Conservation (phyloP, 768 basidiomycete species). For the Mycena leptocephala region DNA sequence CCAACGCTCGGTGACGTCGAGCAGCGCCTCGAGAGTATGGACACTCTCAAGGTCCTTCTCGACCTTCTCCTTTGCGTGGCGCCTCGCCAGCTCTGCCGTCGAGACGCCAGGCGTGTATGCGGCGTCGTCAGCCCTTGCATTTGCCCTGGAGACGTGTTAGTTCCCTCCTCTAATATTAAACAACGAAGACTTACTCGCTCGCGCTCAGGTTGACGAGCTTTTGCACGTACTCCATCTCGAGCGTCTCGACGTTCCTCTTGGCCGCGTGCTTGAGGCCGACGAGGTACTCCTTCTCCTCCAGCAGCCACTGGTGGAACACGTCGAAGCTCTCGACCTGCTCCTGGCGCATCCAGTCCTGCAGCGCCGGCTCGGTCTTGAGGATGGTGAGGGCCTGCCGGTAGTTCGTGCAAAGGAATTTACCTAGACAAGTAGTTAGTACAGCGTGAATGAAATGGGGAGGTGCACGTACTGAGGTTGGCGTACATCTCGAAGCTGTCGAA, state of each 20-base stretch:
- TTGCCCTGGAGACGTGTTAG: not conserved
- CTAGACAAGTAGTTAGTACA: not conserved
- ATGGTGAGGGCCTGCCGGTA: slow-evolving; percentile 23
- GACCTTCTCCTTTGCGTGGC: slow-evolving; percentile 32
- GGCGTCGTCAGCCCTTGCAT: not conserved
- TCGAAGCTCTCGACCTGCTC: slow-evolving; percentile 9
- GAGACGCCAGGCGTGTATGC: not conserved
- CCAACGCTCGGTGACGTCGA: slow-evolving; percentile 32
- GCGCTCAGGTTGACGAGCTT: not conserved
- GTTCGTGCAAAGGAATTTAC: slow-evolving; percentile 24
- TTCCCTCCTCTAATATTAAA: not conserved
- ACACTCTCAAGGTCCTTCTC: slow-evolving; percentile 22
- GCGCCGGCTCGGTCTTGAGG: slow-evolving; percentile 15
- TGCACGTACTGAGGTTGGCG: not conserved
- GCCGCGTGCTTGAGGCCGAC: not conserved
- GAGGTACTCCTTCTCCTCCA: slow-evolving; percentile 6
- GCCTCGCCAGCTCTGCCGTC: not conserved
- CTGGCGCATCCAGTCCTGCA: slow-evolving; percentile 12
- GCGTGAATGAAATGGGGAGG: not conserved
- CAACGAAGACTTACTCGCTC: not conserved
- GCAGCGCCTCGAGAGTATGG: slow-evolving; percentile 23
- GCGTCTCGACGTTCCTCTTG: not conserved
- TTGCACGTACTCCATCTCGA: slow-evolving; percentile 10
- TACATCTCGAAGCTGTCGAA: too few relatives aligned
- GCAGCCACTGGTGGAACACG: slow-evolving; percentile 20